Percentiles rank a stretch among this genome's conserved stretches.
phyloP scores from a whole-genome alignment of 2,329 filamentous ascomycete genomes.

The Chaetomiaceae sp. region DNA sequence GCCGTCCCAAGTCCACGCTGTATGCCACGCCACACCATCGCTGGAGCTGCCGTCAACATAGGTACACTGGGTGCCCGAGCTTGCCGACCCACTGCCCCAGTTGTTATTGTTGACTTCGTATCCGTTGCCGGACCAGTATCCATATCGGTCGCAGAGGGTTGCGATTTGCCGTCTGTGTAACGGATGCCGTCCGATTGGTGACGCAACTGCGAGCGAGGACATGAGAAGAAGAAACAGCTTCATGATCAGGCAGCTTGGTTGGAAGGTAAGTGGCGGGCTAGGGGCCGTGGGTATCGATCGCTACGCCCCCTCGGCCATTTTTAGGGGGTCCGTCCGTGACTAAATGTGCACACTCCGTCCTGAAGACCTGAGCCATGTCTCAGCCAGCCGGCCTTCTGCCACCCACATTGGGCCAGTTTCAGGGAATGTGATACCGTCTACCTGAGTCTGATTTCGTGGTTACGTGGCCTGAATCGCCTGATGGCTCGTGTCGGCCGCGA shows the following conservation, averaged over 20 bases:
- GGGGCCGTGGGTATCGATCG: too few species aligned
- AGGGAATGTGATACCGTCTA: not conserved
- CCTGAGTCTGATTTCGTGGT: not conserved
- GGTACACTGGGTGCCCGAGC: slow-evolving; percentile 41
- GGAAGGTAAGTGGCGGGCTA: too few species aligned
- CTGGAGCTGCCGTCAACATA: slow-evolving; percentile 34
- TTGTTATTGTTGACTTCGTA: slow-evolving; percentile 40
- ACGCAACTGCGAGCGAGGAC: not conserved
- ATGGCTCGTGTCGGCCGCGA: not conserved
- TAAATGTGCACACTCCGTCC: not conserved
- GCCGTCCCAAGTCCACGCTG: slow-evolving; percentile 41
- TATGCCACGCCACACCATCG: slow-evolving; percentile 37
- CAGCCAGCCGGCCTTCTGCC: not conserved
- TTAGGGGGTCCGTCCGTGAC: not conserved
- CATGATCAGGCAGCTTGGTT: too few species aligned
- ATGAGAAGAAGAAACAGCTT: not conserved
- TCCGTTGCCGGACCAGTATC: slow-evolving; percentile 30
- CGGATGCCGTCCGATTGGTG: not conserved
- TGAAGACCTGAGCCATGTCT: slow-evolving; percentile 1
- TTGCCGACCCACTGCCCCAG: slow-evolving; percentile 37
- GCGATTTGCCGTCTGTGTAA: not conserved
- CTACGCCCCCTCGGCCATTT: not conserved
- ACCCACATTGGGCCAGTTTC: not conserved
- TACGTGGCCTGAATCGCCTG: slow-evolving; percentile 6
- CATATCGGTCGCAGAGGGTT: slow-evolving; percentile 30